phyloP scores from a whole-genome alignment of 345 rosid species.

The Gossypium raimondii region DNA sequence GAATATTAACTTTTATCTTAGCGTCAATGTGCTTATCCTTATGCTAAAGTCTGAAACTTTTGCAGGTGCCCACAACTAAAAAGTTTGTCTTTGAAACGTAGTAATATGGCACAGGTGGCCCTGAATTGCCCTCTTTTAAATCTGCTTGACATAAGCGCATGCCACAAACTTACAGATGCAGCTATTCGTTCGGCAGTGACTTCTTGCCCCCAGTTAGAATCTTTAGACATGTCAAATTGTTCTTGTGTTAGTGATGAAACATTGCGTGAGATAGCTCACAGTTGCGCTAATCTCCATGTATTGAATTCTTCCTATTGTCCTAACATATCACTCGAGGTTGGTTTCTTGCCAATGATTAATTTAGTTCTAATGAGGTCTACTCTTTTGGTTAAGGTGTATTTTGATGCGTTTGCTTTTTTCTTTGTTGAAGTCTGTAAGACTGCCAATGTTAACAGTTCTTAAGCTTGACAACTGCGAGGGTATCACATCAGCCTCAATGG shows the following conservation, averaged over 20 bases:
- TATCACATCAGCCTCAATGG: constrained; percentile 97
- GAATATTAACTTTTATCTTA: background rate
- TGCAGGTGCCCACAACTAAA: constrained; percentile 87
- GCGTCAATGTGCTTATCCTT: constrained; percentile 11
- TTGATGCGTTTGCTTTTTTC: constrained; percentile 29
- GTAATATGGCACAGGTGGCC: constrained; percentile 81
- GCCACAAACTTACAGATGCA: constrained; percentile 96
- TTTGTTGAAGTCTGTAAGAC: constrained; percentile 70
- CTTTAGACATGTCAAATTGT: constrained; percentile 90
- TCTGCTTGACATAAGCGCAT: constrained; percentile 81
- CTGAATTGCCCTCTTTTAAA: constrained; percentile 76
- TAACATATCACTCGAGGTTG: constrained; percentile 93
- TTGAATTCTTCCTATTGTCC: constrained; percentile 99
- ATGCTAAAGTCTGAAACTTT: constrained; percentile 25
- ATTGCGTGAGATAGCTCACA: constrained; percentile 70
- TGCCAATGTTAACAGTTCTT: constrained; percentile 80
- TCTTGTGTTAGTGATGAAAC: constrained; percentile 97
- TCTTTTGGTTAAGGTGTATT: constrained; percentile 7
- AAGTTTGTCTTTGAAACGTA: constrained; percentile 81
- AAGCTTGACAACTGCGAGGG: constrained; percentile 95
- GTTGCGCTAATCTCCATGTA: constrained; percentile 65
- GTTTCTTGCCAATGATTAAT: constrained; percentile 19
- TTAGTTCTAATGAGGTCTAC: background rate
- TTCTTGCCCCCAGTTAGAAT: constrained; percentile 81
- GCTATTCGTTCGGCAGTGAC: constrained; percentile 89